These are phyloP conservation scores for Alternaria ethzedia DNA, from an alignment of 2,329 filamentous ascomycete species.

Conservation along the genomic window DNA sequence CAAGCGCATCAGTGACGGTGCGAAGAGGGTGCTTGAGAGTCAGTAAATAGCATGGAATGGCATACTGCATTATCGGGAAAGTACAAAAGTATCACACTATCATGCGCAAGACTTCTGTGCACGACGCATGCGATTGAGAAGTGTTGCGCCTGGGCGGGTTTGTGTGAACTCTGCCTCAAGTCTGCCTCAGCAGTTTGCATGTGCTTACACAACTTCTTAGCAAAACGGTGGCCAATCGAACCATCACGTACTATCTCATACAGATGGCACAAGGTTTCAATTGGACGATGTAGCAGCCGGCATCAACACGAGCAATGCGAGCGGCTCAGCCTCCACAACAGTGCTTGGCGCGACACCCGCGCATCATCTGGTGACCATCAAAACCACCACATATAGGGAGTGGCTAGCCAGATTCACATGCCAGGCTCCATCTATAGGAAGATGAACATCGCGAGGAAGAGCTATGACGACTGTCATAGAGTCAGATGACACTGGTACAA, in stretches of 20 bases:
- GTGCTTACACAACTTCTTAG: not conserved
- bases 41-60: constrained; percentile 21
- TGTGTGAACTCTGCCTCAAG: not conserved
- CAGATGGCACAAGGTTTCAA: not conserved
- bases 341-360: constrained; percentile 16
- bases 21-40: constrained; percentile 55
- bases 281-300: not conserved
- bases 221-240: not conserved
- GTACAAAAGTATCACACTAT: not conserved
- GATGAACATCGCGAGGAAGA: not conserved
- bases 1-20: constrained; percentile 57
- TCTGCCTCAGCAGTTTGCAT: not conserved
- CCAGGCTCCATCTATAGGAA: not conserved
- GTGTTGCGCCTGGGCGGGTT: not conserved
- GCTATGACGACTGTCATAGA: not conserved
- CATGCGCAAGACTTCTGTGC: not conserved
- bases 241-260: not conserved
- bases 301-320: constrained; percentile 25
- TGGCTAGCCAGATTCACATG: not conserved
- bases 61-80: not conserved
- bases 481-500: not conserved
- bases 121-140: not conserved
- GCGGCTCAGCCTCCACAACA: constrained; percentile 17
- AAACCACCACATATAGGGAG: not conserved
- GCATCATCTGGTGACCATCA: not conserved